phyloP scores from a whole-genome alignment of 371 early-diverging fungal genomes.

The Parasitella parasitica region DNA sequence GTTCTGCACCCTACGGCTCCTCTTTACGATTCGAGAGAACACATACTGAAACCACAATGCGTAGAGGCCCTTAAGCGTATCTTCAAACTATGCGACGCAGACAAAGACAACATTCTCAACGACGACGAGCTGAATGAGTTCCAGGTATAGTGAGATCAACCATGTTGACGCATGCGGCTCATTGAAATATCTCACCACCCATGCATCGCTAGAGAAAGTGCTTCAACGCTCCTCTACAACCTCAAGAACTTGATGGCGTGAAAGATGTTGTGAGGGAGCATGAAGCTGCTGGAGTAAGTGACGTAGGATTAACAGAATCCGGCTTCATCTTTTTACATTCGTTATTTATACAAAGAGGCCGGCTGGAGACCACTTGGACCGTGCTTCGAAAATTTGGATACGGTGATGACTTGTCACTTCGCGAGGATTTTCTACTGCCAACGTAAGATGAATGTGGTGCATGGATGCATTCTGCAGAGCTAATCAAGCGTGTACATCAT shows the following conservation, averaged over 20 bases:
- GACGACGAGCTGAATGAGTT: slow-evolving; percentile 95
- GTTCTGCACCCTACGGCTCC: slow-evolving; percentile 96
- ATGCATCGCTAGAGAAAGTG: slow-evolving; percentile 71
- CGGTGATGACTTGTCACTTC: slow-evolving; percentile 85
- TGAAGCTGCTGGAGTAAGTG: slow-evolving; percentile 84
- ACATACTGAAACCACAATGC: slow-evolving; percentile 89
- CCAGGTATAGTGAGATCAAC: slow-evolving; percentile 59
- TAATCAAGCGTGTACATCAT: neutral
- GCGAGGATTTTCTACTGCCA: slow-evolving; percentile 88
- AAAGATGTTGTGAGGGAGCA: slow-evolving; percentile 90
- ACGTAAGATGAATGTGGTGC: slow-evolving; percentile 40
- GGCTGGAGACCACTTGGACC: slow-evolving; percentile 97
- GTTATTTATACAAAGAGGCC: slow-evolving; percentile 93
- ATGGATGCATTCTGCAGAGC: too few species aligned
- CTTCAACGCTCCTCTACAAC: slow-evolving; percentile 91
- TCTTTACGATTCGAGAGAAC: slow-evolving; percentile 91
- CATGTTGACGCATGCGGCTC: neutral
- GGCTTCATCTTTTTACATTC: slow-evolving; percentile 93
- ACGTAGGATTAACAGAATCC: slow-evolving; percentile 79
- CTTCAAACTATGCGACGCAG: slow-evolving; percentile 90
- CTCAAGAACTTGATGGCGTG: slow-evolving; percentile 92
- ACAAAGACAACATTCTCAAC: slow-evolving; percentile 89
- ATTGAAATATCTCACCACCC: neutral
- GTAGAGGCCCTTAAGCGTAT: slow-evolving; percentile 89
- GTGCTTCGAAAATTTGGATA: slow-evolving; percentile 95